These are phyloP conservation scores for Thielaviopsis musarum DNA, from an alignment of 2,329 filamentous ascomycete genomes.

Conservation along the genomic window DNA sequence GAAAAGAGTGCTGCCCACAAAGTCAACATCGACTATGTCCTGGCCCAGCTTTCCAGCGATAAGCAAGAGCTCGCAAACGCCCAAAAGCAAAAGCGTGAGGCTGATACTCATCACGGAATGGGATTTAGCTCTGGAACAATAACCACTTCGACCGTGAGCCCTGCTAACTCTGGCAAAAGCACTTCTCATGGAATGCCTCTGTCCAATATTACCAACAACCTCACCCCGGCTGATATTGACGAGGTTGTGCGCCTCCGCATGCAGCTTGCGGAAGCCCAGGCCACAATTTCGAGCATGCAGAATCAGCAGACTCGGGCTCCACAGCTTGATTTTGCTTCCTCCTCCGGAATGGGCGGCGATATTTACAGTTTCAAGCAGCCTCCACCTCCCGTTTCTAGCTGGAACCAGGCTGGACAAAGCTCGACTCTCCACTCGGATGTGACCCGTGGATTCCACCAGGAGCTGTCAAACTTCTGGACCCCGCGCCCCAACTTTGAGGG, in stretches of 20 bases:
- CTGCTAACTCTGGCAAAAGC: background rate
- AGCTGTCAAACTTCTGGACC: background rate
- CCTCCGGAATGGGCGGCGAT: background rate
- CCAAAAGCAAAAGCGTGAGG: background rate
- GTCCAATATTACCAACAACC: background rate
- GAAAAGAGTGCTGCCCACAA: background rate
- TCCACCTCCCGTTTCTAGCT: background rate
- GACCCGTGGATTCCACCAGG: background rate
- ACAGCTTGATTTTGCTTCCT: background rate
- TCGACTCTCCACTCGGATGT: background rate
- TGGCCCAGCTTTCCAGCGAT: background rate
- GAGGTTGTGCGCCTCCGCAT: conserved; percentile 49
- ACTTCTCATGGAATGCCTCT: background rate
- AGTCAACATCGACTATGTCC: background rate
- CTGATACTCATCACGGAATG: background rate
- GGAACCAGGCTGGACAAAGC: background rate
- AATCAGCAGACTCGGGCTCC: conserved; percentile 18
- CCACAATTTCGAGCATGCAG: conserved; percentile 14
- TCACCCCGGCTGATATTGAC: conserved; percentile 23
- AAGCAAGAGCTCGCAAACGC: background rate
- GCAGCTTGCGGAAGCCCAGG: conserved; percentile 55
- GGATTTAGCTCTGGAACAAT: background rate
- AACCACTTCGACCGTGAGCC: background rate
- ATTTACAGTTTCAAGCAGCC: background rate
- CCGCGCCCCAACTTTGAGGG: background rate